These are phyloP conservation scores for Metarhizium sp. DNA, from an alignment of 2,329 filamentous ascomycete genomes.

Conservation along the genomic window DNA sequence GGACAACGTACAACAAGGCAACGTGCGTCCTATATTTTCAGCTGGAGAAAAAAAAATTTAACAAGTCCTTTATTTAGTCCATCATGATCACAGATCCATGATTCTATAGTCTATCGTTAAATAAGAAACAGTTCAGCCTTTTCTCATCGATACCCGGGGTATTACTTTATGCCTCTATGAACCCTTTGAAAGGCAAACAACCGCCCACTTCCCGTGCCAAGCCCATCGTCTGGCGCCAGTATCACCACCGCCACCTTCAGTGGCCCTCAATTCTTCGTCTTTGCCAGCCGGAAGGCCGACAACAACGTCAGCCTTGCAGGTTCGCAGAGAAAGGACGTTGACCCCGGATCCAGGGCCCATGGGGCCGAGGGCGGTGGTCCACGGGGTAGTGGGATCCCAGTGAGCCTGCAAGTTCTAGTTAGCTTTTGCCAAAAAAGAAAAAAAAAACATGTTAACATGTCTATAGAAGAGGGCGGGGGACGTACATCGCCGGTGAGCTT, in stretches of 20 bases:
- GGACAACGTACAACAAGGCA: not conserved
- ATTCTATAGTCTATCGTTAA: conserved; percentile 7
- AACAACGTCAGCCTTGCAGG: conserved; percentile 94
- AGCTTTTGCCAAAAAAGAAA: not conserved
- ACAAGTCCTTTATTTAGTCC: not conserved
- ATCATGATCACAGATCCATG: not conserved
- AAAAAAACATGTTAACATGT: not conserved
- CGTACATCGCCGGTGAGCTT: conserved; percentile 85
- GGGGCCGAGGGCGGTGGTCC: conserved; percentile 75
- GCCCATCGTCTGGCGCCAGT: conserved; percentile 73
- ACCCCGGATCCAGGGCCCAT: conserved; percentile 74
- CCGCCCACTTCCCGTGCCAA: conserved; percentile 93
- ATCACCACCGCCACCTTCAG: conserved; percentile 62
- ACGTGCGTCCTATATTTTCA: not conserved
- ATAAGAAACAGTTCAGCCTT: not conserved
- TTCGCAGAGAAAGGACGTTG: conserved; percentile 78
- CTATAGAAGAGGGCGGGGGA: not conserved
- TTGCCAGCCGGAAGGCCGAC: conserved; percentile 75
- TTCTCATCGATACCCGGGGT: not conserved
- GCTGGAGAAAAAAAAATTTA: not conserved
- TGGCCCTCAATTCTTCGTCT: conserved; percentile 68
- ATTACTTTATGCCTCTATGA: conserved; percentile 11
- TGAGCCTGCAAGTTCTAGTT: conserved; percentile 17
- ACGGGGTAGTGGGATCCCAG: conserved; percentile 85
- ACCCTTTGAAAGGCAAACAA: conserved; percentile 49